phyloP scores from a whole-genome alignment of 2,329 filamentous ascomycete species.

The Lecanosticta acicola region DNA sequence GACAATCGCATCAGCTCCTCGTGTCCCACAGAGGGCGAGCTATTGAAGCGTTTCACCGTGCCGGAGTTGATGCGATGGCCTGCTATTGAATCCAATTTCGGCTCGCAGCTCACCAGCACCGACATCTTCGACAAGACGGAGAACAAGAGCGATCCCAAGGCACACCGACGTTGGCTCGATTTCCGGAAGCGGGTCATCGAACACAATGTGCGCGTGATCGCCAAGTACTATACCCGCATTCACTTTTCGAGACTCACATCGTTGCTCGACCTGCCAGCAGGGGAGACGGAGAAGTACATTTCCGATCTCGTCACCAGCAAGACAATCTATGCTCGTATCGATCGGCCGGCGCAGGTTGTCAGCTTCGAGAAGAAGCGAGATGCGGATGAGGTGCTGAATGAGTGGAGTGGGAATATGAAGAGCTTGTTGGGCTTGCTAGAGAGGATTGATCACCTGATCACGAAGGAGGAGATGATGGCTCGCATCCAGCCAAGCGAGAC shows the following conservation, averaged over 20 bases:
- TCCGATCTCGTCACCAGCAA: slow-evolving; percentile 94
- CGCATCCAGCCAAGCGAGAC: slow-evolving; percentile 69
- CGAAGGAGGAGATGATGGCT: slow-evolving; percentile 99
- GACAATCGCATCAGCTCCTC: slow-evolving; percentile 63
- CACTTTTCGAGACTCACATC: slow-evolving; percentile 84
- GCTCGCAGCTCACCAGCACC: slow-evolving; percentile 77
- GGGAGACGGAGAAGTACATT: slow-evolving; percentile 98
- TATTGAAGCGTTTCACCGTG: slow-evolving; percentile 91
- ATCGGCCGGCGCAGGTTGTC: slow-evolving; percentile 84
- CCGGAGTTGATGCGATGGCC: slow-evolving; percentile 98
- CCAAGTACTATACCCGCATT: slow-evolving; percentile 98
- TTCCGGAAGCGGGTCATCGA: slow-evolving; percentile 97
- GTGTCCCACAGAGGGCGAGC: slow-evolving; percentile 65
- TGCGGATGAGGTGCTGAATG: slow-evolving; percentile 92
- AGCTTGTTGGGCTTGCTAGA: slow-evolving; percentile 77
- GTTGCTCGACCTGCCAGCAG: slow-evolving; percentile 84
- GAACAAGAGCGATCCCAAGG: slow-evolving; percentile 62
- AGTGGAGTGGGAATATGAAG: slow-evolving; percentile 99
- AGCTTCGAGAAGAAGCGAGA: slow-evolving; percentile 92
- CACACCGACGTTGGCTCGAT: slow-evolving; percentile 83
- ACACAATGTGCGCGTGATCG: slow-evolving; percentile 95
- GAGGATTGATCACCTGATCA: slow-evolving; percentile 95
- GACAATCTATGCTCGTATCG: slow-evolving; percentile 97
- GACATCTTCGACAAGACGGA: slow-evolving; percentile 76
- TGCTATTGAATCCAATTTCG: slow-evolving; percentile 81